Evolutionary conservation across 345 rosid genomes (phyloP).

Genomic region (Aethionema arabicum): DNA sequence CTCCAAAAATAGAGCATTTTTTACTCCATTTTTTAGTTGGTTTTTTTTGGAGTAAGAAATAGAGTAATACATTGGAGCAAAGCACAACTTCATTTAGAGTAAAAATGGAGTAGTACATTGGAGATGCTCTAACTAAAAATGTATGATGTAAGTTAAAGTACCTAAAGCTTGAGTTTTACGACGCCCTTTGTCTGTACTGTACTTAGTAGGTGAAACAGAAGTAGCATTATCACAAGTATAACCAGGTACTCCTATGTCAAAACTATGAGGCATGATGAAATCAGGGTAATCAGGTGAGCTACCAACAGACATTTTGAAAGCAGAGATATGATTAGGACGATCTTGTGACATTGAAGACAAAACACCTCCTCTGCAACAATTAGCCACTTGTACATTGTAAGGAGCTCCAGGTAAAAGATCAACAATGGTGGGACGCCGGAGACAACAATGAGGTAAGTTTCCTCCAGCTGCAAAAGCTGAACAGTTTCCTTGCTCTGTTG

Average conservation of each 20-base stretch:
- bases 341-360: slow-evolving; percentile 64
- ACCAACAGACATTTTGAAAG: slow-evolving; percentile 54
- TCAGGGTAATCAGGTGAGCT: slow-evolving; percentile 14
- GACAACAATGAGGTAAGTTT: slow-evolving; percentile 69
- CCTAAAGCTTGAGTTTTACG: slow-evolving; percentile 78
- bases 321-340: slow-evolving; percentile 40
- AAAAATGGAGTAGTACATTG: too few relatives aligned
- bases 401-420: slow-evolving; percentile 78
- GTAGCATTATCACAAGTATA: slow-evolving; percentile 53
- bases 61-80: too few relatives aligned
- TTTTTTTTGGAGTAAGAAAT: too few relatives aligned
- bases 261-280: slow-evolving; percentile 54
- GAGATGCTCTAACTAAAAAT: too few relatives aligned
- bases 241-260: slow-evolving; percentile 63
- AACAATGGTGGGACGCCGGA: slow-evolving; percentile 53
- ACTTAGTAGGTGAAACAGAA: slow-evolving; percentile 50
- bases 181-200: slow-evolving; percentile 51
- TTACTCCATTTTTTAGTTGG: too few relatives aligned
- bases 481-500: slow-evolving; percentile 88
- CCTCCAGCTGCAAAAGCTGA: slow-evolving; percentile 39
- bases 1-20: too few relatives aligned
- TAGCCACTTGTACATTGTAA: slow-evolving; percentile 46
- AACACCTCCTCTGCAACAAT: slow-evolving; percentile 82
- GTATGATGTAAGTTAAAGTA: slow-evolving; percentile 9
- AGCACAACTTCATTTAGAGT: too few relatives aligned